Percentiles rank a stretch among this genome's conserved stretches.
These are phyloP conservation scores for Friedmanniomyces simplex DNA, from an alignment of 495 filamentous ascomycete genomes.

Conservation along the genomic window DNA sequence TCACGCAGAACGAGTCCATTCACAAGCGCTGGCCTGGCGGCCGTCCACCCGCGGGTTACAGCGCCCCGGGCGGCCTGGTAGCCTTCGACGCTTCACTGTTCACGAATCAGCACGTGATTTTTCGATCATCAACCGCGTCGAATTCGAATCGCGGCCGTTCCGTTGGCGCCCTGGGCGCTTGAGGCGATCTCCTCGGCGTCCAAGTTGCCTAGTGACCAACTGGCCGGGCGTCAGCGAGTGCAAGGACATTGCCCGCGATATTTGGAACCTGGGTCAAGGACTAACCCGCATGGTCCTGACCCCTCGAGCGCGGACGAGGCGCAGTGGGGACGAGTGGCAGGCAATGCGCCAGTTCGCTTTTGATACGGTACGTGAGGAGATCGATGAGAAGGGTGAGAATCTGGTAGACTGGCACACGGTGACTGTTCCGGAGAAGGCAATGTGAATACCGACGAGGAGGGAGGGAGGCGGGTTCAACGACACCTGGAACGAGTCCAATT, in stretches of 20 bases:
- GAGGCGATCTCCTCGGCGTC: too few species aligned
- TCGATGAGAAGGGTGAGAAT: not conserved
- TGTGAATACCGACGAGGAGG: not conserved
- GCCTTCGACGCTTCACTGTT: too few species aligned
- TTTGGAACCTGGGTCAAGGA: not conserved
- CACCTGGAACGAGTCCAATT: not conserved
- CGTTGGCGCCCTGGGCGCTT: too few species aligned
- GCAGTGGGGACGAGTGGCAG: not conserved
- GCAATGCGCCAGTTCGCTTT: not conserved
- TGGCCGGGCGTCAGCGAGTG: not conserved
- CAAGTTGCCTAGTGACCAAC: not conserved
- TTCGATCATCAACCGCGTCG: too few species aligned
- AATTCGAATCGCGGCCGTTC: too few species aligned
- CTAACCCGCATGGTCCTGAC: not conserved
- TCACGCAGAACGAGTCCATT: too few species aligned
- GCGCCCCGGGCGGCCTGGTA: too few species aligned
- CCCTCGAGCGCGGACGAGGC: not conserved
- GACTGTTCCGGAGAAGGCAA: too few species aligned
- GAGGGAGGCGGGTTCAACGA: not conserved
- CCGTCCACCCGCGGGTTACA: not conserved
- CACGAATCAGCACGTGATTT: too few species aligned
- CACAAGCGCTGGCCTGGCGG: not conserved
- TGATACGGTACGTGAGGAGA: not conserved
- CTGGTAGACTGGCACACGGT: too few species aligned
- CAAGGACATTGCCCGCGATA: not conserved